Evolutionary conservation across 129 eudicot genomes (phyloP).

Genomic region (Lactuca saligna): DNA sequence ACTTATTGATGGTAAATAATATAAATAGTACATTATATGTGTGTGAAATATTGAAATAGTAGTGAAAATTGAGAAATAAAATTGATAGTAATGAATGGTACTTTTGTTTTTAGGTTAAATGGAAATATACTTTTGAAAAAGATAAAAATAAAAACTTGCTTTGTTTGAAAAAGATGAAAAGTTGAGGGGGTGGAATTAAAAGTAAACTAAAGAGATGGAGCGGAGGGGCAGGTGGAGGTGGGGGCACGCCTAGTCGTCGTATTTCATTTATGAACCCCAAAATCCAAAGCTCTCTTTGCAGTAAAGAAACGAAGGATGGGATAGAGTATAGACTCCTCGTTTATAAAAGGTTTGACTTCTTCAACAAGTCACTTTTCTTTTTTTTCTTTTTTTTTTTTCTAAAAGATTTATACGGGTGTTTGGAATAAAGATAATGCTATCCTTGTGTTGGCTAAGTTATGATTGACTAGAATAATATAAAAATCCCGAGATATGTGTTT

Average conservation of each 20-base stretch:
- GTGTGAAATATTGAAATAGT: not conserved
- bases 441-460: conserved; percentile 3
- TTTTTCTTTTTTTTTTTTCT: not conserved
- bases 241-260: conserved; percentile 40
- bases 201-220: conserved; percentile 24
- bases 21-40: too few species aligned
- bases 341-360: conserved; percentile 43
- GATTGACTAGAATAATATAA: not conserved
- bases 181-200: conserved; percentile 32
- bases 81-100: too few species aligned
- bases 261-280: conserved; percentile 32
- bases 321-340: conserved; percentile 6
- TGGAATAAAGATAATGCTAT: conserved; percentile 16
- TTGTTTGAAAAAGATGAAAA: conserved; percentile 31
- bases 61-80: not conserved
- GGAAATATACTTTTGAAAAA: conserved; percentile 24
- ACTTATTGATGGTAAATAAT: too few species aligned
- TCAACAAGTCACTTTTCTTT: not conserved
- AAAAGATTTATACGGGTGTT: conserved; percentile 10
- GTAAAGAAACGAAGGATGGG: not conserved
- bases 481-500: not conserved
- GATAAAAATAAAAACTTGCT: conserved; percentile 18
- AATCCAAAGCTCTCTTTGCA: conserved; percentile 38
- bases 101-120: not conserved
- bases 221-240: not conserved